Evolutionary conservation across 208 protist species (phyloP).

Genomic region (Acanthamoeba castellanii): DNA sequence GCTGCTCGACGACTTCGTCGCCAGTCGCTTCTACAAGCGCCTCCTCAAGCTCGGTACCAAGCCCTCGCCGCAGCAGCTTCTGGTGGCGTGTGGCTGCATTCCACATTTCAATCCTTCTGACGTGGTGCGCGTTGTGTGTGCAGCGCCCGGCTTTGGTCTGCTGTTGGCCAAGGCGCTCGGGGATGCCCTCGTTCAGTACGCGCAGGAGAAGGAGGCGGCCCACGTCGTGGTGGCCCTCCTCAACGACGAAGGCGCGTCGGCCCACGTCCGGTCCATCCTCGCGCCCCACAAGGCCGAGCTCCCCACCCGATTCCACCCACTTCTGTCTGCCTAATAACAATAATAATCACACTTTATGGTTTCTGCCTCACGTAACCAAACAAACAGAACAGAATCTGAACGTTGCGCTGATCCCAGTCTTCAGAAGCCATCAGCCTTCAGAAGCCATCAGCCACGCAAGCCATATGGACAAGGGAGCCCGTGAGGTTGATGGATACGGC

Average conservation of each 20-base stretch:
- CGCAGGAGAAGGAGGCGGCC: background rate
- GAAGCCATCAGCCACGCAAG: too few relatives aligned
- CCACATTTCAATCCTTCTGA: background rate
- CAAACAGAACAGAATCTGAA: too few relatives aligned
- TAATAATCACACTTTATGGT: background rate
- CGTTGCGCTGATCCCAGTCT: too few relatives aligned
- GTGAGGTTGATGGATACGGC: too few relatives aligned
- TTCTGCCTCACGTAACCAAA: too few relatives aligned
- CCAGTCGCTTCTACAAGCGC: slow-evolving; percentile 51
- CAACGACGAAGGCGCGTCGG: background rate
- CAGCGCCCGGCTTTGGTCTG: background rate
- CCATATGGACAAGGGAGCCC: too few relatives aligned
- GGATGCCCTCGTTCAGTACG: background rate
- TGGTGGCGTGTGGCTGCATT: background rate
- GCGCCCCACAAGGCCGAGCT: background rate
- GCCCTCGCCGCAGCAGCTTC: too few relatives aligned
- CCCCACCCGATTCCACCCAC: background rate
- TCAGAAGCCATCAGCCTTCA: too few relatives aligned
- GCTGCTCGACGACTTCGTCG: slow-evolving; percentile 50
- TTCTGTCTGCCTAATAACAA: background rate
- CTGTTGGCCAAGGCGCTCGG: background rate
- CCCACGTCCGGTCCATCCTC: background rate
- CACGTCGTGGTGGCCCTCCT: background rate
- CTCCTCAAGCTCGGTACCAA: background rate
- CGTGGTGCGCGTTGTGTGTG: background rate